Percentiles rank a stretch among this genome's conserved stretches.
These are phyloP conservation scores for Globisporangium ultimum DNA, from an alignment of 352 stramenopile genomes.

Conservation along the genomic window DNA sequence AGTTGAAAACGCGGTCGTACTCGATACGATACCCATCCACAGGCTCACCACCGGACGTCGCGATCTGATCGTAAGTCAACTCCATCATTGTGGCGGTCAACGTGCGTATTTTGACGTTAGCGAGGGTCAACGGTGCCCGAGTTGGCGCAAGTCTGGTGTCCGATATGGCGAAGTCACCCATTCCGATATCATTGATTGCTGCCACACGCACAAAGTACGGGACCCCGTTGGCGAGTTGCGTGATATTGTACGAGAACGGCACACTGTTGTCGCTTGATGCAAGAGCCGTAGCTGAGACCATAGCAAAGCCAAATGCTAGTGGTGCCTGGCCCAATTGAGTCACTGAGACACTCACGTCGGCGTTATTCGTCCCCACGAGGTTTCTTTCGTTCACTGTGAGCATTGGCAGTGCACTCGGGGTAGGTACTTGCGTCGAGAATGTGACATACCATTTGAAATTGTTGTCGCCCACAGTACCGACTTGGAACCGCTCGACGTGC, in stretches of 20 bases:
- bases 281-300: constrained; percentile 17
- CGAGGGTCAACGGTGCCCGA: constrained; percentile 41
- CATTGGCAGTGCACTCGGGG: constrained; percentile 27
- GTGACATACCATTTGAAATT: constrained; percentile 90
- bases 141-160: constrained; percentile 36
- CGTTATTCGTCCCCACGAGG: constrained; percentile 22
- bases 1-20: constrained; percentile 31
- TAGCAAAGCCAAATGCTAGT: constrained; percentile 27
- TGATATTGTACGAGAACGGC: constrained; percentile 50
- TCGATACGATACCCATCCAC: constrained; percentile 66
- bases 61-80: constrained; percentile 62
- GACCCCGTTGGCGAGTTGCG: constrained; percentile 41
- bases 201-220: constrained; percentile 81
- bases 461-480: constrained; percentile 37
- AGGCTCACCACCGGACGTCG: constrained; percentile 40
- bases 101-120: constrained; percentile 34
- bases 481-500: constrained; percentile 81
- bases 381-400: constrained; percentile 54
- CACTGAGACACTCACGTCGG: constrained; percentile 26
- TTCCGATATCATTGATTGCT: constrained; percentile 79
- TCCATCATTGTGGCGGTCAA: constrained; percentile 39
- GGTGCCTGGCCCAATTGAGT: constrained; percentile 29
- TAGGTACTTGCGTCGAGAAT: constrained; percentile 68
- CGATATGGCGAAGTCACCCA: constrained; percentile 52
- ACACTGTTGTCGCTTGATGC: background rate